phyloP scores from a whole-genome alignment of 495 filamentous ascomycete genomes.

The Podospora didyma region DNA sequence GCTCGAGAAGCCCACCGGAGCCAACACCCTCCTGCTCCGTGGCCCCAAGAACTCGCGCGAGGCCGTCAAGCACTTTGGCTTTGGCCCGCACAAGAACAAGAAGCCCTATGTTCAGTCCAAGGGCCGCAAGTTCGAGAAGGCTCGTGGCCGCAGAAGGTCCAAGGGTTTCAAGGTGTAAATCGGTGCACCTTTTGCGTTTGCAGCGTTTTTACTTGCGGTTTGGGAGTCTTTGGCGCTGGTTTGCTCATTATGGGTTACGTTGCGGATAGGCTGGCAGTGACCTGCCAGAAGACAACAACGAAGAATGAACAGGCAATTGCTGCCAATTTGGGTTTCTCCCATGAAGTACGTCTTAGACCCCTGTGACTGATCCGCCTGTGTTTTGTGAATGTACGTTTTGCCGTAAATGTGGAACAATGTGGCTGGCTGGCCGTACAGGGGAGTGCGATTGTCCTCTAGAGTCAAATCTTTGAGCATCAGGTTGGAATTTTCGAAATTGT shows the following conservation, averaged over 20 bases:
- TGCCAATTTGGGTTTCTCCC: too few species aligned
- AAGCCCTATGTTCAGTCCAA: slow-evolving; percentile 97
- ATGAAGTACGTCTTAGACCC: too few species aligned
- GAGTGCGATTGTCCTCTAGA: too few species aligned
- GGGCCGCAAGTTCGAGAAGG: slow-evolving; percentile 98
- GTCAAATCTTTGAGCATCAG: too few species aligned
- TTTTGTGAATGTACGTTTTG: too few species aligned
- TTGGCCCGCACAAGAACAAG: slow-evolving; percentile 97
- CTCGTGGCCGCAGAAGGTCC: slow-evolving; percentile 94
- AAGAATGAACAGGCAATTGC: not conserved
- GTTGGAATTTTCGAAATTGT: too few species aligned
- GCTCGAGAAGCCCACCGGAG: slow-evolving; percentile 84
- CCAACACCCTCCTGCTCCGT: slow-evolving; percentile 90
- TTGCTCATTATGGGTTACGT: not conserved
- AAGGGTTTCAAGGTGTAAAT: slow-evolving; percentile 97
- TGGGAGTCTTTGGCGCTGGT: not conserved
- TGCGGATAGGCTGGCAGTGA: not conserved
- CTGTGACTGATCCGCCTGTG: too few species aligned
- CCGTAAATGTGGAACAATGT: too few species aligned
- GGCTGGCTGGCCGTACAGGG: too few species aligned
- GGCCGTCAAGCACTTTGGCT: slow-evolving; percentile 98
- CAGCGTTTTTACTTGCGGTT: not conserved
- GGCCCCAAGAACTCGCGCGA: slow-evolving; percentile 96
- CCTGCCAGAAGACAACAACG: not conserved
- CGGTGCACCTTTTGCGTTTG: not conserved